phyloP scores from a whole-genome alignment of 805 yeast genomes.

The Clavispora santaluciae region DNA sequence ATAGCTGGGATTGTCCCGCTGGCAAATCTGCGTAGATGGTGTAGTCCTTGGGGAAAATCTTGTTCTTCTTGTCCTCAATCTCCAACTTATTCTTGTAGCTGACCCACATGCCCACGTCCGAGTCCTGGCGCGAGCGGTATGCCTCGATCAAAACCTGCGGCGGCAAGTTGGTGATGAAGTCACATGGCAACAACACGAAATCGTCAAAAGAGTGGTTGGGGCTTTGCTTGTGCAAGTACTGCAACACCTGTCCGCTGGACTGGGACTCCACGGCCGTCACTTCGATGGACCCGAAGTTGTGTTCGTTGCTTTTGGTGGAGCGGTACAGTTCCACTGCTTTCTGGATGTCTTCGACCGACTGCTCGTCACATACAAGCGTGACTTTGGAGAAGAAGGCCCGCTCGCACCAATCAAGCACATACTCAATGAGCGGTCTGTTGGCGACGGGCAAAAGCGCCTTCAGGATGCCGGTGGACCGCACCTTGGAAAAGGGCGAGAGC shows the following conservation, averaged over 20 bases:
- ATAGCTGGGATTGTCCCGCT: conserved; percentile 43
- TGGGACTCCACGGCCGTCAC: conserved; percentile 17
- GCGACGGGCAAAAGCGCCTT: conserved; percentile 90
- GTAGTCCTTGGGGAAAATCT: conserved; percentile 57
- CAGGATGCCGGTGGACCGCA: conserved; percentile 58
- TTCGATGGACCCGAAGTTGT: conserved; percentile 19
- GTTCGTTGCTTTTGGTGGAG: conserved; percentile 23
- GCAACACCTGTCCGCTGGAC: conserved; percentile 59
- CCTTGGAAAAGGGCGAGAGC: conserved; percentile 66
- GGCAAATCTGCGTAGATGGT: conserved; percentile 54
- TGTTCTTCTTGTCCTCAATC: conserved; percentile 65
- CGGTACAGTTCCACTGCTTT: conserved; percentile 47
- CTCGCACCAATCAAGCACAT: conserved; percentile 91
- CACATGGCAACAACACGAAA: conserved; percentile 89
- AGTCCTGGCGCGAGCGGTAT: conserved; percentile 64
- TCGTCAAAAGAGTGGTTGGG: conserved; percentile 29
- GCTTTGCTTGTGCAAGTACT: conserved; percentile 40
- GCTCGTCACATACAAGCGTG: conserved; percentile 55
- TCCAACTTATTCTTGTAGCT: conserved; percentile 72
- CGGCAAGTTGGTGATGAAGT: conserved; percentile 86
- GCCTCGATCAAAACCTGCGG: conserved; percentile 85
- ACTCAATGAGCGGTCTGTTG: conserved; percentile 80
- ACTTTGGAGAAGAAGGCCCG: conserved; percentile 71
- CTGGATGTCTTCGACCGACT: conserved; percentile 43
- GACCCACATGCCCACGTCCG: conserved; percentile 70